Evolutionary conservation across 805 yeast species (phyloP), one percentile per base, ranked within the genome.

Genomic region (Metschnikowia rubicola): DNA sequence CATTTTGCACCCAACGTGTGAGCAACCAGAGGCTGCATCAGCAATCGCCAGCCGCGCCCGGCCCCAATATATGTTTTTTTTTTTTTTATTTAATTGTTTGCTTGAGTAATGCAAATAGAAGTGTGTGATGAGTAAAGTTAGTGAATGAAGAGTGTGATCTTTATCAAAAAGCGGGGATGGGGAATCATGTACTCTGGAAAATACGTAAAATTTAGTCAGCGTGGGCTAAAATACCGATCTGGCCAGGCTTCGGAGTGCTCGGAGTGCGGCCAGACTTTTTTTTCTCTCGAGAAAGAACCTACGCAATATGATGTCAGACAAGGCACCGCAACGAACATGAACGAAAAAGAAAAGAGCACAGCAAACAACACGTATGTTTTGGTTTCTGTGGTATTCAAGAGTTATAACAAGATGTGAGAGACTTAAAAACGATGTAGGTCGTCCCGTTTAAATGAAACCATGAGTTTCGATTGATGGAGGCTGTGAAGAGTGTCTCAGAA

Each of bases 1-100:
- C 42, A 39, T 39, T 39, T 39, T 39, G 42, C 42, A 39, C 35
- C 42, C 42, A 39, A 6, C 17, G 12, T 10, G 26, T 6, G 34
- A 38, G 42, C 42, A 39, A 39, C 28, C 35, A 7, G 30, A 38
- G n/a, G 12, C 9, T n/a, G n/a, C 17, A 15, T 15, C 17, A 15
- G 17, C 17, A 15, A 15, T 15, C 32, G 32, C 32, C 32, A 30
- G 32, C 32, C 32, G 37, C 37, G 12, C 17, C 17, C 17, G 17
- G 17, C 17, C 17, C 3, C 17, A n/a, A n/a, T n/a, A n/a, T n/a
- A 3, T 15, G 17, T 15, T 15, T 15, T 15, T 2, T 15, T 15
- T 15, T 15, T 8, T 15, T 9, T 33, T 33, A 1, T 2, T 33
- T 12, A n/a, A n/a, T n/a, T n/a, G n/a, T n/a, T 33, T 3, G 3